A percentile compares a stretch with the other conserved stretches of the same genome.
Conservation (phyloP, 805 yeast genomes). For the Metschnikowia lochheadii region DNA sequence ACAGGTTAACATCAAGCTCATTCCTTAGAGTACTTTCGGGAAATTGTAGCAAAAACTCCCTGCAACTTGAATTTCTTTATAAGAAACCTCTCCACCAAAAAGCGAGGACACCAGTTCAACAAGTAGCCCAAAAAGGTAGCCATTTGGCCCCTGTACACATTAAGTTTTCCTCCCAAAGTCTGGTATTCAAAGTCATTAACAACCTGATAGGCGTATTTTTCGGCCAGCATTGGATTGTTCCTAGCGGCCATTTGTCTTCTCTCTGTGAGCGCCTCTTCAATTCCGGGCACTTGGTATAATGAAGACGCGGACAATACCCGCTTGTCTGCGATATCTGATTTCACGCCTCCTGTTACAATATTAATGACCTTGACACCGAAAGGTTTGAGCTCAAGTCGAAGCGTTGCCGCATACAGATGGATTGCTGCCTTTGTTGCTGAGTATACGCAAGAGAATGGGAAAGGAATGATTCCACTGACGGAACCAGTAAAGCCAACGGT, state of each 20-base stretch:
- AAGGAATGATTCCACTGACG: constrained; percentile 57
- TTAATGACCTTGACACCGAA: constrained; percentile 69
- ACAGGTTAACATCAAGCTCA: not conserved
- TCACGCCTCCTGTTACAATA: constrained; percentile 72
- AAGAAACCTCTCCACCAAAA: constrained; percentile 40
- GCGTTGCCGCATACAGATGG: constrained; percentile 61
- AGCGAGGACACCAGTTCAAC: constrained; percentile 42
- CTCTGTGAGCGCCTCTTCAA: constrained; percentile 42
- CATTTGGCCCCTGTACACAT: constrained; percentile 54
- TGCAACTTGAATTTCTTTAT: constrained; percentile 32
- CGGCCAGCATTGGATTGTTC: constrained; percentile 57
- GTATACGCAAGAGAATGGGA: constrained; percentile 69
- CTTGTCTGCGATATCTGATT: constrained; percentile 64
- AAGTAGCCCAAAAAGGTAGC: constrained; percentile 36
- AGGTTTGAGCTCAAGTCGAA: constrained; percentile 66
- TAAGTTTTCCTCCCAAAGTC: constrained; percentile 38
- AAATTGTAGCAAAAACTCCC: constrained; percentile 23
- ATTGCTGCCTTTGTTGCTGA: constrained; percentile 72
- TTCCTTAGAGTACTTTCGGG: constrained; percentile 18
- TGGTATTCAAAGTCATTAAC: constrained; percentile 44
- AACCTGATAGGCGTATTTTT: constrained; percentile 52
- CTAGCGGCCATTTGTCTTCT: constrained; percentile 58
- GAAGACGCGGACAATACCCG: constrained; percentile 57
- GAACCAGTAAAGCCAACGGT: constrained; percentile 74
- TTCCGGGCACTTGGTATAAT: constrained; percentile 48